A percentile compares a stretch with the other conserved stretches of the same genome.
Evolutionary conservation across 805 yeast genomes (phyloP).

Genomic region (Dipodascopsis uninucleata): DNA sequence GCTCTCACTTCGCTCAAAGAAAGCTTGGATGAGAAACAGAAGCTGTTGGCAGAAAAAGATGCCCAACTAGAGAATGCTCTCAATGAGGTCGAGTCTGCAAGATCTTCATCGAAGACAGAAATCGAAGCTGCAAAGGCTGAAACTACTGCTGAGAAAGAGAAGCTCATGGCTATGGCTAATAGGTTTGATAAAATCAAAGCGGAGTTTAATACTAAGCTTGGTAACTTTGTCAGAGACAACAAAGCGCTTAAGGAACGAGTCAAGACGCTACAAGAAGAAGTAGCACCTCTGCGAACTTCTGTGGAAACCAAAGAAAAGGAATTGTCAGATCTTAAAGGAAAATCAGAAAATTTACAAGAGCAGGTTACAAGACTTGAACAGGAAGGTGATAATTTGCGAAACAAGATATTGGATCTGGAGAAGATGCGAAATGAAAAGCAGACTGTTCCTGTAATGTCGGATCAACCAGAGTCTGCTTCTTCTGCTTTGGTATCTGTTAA

Average conservation of each 20-base stretch:
- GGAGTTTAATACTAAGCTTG: slow-evolving; percentile 33
- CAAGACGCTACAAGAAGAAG: slow-evolving; percentile 22
- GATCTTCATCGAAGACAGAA: slow-evolving; percentile 11
- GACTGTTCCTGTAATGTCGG: slow-evolving; percentile 9
- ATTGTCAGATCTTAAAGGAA: slow-evolving; percentile 26
- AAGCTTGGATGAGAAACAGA: slow-evolving; percentile 22
- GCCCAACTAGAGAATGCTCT: slow-evolving; percentile 12
- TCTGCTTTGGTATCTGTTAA: slow-evolving; percentile 2
- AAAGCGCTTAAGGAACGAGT: slow-evolving; percentile 29
- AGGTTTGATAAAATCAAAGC: slow-evolving; percentile 23
- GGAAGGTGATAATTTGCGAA: slow-evolving; percentile 21
- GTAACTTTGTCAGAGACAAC: slow-evolving; percentile 10
- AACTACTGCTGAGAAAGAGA: slow-evolving; percentile 21
- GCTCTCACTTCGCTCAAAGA: slow-evolving; percentile 27
- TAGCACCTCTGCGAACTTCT: slow-evolving; percentile 26
- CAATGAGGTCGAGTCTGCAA: slow-evolving; percentile 13
- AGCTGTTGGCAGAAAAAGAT: slow-evolving; percentile 9
- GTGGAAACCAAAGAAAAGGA: slow-evolving; percentile 25
- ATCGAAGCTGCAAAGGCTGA: slow-evolving; percentile 12
- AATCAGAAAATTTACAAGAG: slow-evolving; percentile 29
- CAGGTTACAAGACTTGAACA: slow-evolving; percentile 11
- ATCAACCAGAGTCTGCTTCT: slow-evolving; percentile 3
- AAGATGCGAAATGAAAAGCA: slow-evolving; percentile 8
- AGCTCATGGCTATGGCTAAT: slow-evolving; percentile 19
- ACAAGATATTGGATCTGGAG: slow-evolving; percentile 15